These are phyloP conservation scores for Morella rubra DNA, from an alignment of 306 rosid genomes.

Conservation along the genomic window DNA sequence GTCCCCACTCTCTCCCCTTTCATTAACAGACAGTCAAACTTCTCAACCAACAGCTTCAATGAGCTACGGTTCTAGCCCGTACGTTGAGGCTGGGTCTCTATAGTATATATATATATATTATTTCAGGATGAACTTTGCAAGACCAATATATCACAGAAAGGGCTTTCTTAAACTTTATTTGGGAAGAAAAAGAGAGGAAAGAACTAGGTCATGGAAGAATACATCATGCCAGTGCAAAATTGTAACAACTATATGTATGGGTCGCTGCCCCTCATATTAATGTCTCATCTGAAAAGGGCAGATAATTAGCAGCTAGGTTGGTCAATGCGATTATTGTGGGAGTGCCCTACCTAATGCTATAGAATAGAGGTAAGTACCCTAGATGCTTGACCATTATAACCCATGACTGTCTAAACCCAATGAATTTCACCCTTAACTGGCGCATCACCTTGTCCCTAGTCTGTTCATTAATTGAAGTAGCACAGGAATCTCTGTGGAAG, in stretches of 20 bases:
- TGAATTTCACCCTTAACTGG: neutral
- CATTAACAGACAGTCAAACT: conserved; percentile 27
- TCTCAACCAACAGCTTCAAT: conserved; percentile 8
- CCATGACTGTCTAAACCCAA: too few relatives aligned
- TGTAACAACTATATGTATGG: too few relatives aligned
- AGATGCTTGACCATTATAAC: neutral
- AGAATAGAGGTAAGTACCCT: conserved; percentile 1
- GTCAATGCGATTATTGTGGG: conserved; percentile 19
- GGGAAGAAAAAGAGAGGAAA: too few relatives aligned
- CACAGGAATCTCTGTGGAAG: conserved; percentile 23
- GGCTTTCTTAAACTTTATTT: too few relatives aligned
- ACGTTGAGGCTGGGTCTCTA: neutral
- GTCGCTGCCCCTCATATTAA: neutral
- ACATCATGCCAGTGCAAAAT: neutral
- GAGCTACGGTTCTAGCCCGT: neutral
- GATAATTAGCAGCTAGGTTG: neutral
- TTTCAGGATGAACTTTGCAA: too few relatives aligned
- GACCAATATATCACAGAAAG: too few relatives aligned
- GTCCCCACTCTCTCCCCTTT: conserved; percentile 27
- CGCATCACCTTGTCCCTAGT: neutral
- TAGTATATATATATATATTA: too few relatives aligned
- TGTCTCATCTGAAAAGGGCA: neutral
- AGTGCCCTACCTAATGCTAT: neutral
- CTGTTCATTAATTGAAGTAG: conserved; percentile 8
- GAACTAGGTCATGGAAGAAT: neutral